Percentiles rank a stretch among this genome's conserved stretches.
phyloP scores from a whole-genome alignment of 2,329 filamentous ascomycete species.

The Penicillium sp. region DNA sequence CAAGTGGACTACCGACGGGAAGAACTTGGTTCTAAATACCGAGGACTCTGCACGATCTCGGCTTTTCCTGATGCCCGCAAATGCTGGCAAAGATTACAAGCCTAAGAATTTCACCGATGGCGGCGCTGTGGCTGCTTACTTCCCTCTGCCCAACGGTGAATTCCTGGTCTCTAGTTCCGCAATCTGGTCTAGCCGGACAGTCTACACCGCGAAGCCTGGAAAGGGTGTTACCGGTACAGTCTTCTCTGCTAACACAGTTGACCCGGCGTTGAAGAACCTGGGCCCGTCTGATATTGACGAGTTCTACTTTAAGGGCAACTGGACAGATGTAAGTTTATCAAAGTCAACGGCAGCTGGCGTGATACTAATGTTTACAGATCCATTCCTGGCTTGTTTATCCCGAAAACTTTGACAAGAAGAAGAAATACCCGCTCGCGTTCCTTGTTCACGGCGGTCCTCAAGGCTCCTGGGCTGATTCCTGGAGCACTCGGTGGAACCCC shows the following conservation, averaged over 20 bases:
- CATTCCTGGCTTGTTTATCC: constrained; percentile 44
- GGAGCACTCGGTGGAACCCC: constrained; percentile 82
- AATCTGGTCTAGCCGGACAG: constrained; percentile 37
- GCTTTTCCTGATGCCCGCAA: constrained; percentile 36
- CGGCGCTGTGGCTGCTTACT: constrained; percentile 31
- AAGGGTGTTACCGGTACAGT: constrained; percentile 28
- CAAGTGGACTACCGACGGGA: constrained; percentile 52
- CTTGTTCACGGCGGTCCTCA: constrained; percentile 82
- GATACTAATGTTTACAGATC: constrained; percentile 28
- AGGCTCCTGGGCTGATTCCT: constrained; percentile 68
- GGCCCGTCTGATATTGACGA: constrained; percentile 36
- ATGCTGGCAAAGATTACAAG: constrained; percentile 32
- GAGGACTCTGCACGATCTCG: constrained; percentile 62
- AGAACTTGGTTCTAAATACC: constrained; percentile 66
- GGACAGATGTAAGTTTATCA: constrained; percentile 29
- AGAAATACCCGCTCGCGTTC: constrained; percentile 75
- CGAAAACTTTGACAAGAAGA: constrained; percentile 59
- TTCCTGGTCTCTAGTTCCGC: constrained; percentile 35
- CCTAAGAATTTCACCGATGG: constrained; percentile 38
- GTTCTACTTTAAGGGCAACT: constrained; percentile 39
- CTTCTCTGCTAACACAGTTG: constrained; percentile 39
- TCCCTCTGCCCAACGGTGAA: constrained; percentile 30
- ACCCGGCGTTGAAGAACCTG: constrained; percentile 37
- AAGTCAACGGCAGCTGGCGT: rapidly evolving
- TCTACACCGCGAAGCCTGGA: constrained; percentile 34